Percentiles rank a stretch among this genome's conserved stretches.
Evolutionary conservation across 1,284 basidiomycete species (phyloP).

Genomic region (Sanguinoderma infundibulare): DNA sequence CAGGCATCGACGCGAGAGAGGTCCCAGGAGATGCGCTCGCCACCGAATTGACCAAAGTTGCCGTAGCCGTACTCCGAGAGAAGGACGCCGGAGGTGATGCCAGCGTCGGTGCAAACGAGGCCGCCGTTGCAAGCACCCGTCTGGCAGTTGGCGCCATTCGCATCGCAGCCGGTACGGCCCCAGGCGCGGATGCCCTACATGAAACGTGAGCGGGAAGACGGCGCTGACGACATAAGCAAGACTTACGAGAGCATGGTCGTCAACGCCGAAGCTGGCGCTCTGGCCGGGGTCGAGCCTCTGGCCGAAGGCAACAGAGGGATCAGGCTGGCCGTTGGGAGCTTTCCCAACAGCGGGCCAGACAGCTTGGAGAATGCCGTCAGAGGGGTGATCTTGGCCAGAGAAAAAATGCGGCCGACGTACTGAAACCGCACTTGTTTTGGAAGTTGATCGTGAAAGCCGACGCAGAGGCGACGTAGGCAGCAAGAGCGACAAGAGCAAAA

Average conservation of each 20-base stretch:
- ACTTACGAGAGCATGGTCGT: not conserved
- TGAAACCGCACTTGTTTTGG: conserved; percentile 1
- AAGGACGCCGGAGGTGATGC: not conserved
- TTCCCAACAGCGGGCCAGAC: conserved; percentile 1
- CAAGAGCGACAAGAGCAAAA: not conserved
- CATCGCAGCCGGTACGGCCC: conserved; percentile 1
- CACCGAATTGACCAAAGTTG: not conserved
- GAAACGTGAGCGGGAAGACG: not conserved
- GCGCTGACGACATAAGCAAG: too few relatives aligned
- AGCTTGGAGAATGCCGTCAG: not conserved
- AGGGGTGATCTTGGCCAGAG: too few relatives aligned
- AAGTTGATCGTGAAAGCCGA: conserved; percentile 1
- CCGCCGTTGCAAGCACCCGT: not conserved
- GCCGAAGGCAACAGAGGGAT: not conserved
- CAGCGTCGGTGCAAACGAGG: conserved; percentile 1
- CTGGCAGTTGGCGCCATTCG: not conserved
- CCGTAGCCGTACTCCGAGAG: conserved; percentile 1
- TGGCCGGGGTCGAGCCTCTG: not conserved
- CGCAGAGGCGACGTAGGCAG: conserved; percentile 1
- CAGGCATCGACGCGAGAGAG: not conserved
- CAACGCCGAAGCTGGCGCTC: not conserved
- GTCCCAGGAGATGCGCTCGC: not conserved
- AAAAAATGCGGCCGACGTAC: not conserved
- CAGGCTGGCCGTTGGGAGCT: not conserved
- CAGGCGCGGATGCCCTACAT: not conserved